Evolutionary conservation across 345 rosid species (phyloP).

Genomic region (Murraya paniculata): DNA sequence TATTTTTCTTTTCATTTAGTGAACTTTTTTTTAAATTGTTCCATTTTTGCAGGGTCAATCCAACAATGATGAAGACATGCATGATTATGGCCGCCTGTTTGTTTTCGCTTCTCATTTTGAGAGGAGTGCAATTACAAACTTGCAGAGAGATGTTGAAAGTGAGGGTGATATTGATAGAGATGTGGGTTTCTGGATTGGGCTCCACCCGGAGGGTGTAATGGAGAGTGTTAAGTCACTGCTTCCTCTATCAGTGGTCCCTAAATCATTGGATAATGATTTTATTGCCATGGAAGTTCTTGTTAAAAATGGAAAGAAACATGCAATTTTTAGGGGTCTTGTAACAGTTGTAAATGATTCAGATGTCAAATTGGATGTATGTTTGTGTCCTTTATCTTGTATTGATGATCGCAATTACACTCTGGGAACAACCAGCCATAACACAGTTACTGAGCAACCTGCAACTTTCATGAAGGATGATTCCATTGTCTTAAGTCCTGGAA

Average conservation of each 20-base stretch:
- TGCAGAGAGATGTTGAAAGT: constrained; percentile 47
- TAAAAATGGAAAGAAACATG: constrained; percentile 95
- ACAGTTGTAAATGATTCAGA: constrained; percentile 83
- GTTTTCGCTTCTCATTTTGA: constrained; percentile 79
- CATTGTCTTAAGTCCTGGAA: constrained; percentile 56
- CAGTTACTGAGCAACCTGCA: constrained; percentile 25
- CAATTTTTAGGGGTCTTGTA: constrained; percentile 81
- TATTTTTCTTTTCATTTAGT: neutral
- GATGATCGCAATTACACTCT: constrained; percentile 30
- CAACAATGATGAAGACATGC: constrained; percentile 44
- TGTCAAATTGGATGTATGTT: constrained; percentile 64
- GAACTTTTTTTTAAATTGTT: neutral
- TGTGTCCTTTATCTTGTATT: constrained; percentile 39
- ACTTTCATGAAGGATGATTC: constrained; percentile 17
- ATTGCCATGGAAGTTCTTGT: constrained; percentile 82
- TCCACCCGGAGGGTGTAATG: constrained; percentile 62
- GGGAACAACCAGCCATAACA: constrained; percentile 41
- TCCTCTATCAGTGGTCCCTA: constrained; percentile 81
- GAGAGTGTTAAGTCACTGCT: constrained; percentile 83
- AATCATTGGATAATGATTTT: constrained; percentile 51
- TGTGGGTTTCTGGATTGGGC: constrained; percentile 87
- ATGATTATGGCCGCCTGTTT: constrained; percentile 60
- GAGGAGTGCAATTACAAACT: constrained; percentile 53
- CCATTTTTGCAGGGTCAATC: constrained; percentile 39
- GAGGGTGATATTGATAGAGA: constrained; percentile 50